Evolutionary conservation across 2,329 filamentous ascomycete species (phyloP).

Genomic region (Fusarium albosuccineum): DNA sequence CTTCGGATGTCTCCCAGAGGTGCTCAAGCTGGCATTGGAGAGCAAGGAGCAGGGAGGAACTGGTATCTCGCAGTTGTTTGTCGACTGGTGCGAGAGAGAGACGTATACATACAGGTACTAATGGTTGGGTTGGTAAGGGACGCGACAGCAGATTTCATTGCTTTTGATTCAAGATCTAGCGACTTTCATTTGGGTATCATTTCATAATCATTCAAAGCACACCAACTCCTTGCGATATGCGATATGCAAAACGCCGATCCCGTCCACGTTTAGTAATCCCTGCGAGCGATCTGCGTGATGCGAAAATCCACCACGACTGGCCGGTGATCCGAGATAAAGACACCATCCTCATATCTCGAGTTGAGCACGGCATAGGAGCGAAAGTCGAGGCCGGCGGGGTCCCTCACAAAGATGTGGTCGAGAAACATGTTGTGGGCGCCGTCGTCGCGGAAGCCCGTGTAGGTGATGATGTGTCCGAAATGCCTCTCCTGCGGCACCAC

Average conservation of each 20-base stretch:
- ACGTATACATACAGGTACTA: constrained; percentile 9
- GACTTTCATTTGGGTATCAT: constrained; percentile 26
- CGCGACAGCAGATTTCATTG: not conserved
- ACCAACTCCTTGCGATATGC: constrained; percentile 16
- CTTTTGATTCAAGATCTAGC: not conserved
- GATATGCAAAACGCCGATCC: constrained; percentile 1
- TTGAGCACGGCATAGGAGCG: constrained; percentile 45
- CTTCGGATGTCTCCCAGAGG: constrained; percentile 29
- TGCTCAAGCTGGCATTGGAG: constrained; percentile 28
- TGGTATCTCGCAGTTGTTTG: constrained; percentile 22
- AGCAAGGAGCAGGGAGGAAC: constrained; percentile 14
- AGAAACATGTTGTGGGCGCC: constrained; percentile 39
- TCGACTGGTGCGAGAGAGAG: constrained; percentile 33
- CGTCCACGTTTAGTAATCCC: not conserved
- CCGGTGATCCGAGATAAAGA: constrained; percentile 52
- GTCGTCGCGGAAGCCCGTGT: constrained; percentile 46
- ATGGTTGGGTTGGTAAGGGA: not conserved
- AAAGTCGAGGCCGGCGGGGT: constrained; percentile 42
- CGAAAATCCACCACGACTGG: constrained; percentile 47
- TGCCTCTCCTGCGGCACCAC: constrained; percentile 40
- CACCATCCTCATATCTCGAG: constrained; percentile 44
- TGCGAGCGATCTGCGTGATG: constrained; percentile 30
- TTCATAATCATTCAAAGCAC: not conserved
- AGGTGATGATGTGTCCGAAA: constrained; percentile 48
- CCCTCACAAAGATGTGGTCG: constrained; percentile 51